A percentile compares a stretch with the other conserved stretches of the same genome.
Conservation (phyloP, 208 protist species). For the Crithidia bombi region DNA sequence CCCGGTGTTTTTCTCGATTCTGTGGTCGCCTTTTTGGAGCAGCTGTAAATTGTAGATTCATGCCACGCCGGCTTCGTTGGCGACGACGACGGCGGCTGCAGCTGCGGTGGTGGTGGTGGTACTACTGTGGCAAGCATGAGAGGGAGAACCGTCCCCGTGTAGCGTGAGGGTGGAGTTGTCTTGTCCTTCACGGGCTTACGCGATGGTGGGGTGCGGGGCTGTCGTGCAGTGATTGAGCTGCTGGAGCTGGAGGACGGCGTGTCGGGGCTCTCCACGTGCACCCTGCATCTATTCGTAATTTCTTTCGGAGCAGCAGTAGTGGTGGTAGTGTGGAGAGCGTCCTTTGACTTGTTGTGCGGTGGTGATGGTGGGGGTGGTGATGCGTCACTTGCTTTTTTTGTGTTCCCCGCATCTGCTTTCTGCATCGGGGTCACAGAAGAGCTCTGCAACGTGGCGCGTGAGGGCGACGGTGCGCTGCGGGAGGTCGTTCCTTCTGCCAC, state of each 20-base stretch:
- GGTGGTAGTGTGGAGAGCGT: too few species aligned
- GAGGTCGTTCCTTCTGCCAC: background rate
- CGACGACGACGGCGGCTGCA: background rate
- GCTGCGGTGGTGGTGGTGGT: background rate
- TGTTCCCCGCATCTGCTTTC: background rate
- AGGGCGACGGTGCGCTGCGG: background rate
- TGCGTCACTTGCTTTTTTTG: background rate
- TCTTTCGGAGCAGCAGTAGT: too few species aligned
- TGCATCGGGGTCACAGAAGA: background rate
- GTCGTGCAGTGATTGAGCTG: background rate
- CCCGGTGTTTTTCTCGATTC: background rate
- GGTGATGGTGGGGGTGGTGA: too few species aligned
- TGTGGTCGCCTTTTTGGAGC: too few species aligned
- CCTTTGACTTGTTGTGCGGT: background rate
- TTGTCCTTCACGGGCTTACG: background rate
- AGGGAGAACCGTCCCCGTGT: slow-evolving; percentile 2
- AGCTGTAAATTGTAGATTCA: too few species aligned
- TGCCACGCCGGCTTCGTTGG: background rate
- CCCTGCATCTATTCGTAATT: background rate
- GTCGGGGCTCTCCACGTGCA: background rate
- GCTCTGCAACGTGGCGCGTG: too few species aligned
- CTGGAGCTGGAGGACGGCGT: background rate
- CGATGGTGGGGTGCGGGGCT: background rate
- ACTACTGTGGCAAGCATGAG: background rate
- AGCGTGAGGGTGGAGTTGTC: background rate